phyloP scores from a whole-genome alignment of 768 basidiomycete species.

The Pisolithus sp. region DNA sequence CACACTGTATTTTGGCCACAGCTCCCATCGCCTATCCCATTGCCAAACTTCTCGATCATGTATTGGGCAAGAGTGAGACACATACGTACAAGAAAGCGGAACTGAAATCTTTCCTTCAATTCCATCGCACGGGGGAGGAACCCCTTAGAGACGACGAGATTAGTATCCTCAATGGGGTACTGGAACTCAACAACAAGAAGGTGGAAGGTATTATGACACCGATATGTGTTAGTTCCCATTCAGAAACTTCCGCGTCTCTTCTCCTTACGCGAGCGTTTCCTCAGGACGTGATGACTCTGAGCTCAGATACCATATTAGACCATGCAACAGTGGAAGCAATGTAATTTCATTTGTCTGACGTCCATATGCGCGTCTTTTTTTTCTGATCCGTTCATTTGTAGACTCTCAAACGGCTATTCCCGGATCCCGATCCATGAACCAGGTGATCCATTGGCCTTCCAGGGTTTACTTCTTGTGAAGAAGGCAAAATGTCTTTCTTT shows the following conservation, averaged over 20 bases:
- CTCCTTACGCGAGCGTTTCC: not conserved
- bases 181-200: slow-evolving; percentile 71
- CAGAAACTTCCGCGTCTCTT: slow-evolving; percentile 49
- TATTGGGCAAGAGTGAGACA: slow-evolving; percentile 68
- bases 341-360: slow-evolving; percentile 34
- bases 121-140: slow-evolving; percentile 72
- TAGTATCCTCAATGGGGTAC: slow-evolving; percentile 70
- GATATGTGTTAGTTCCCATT: slow-evolving; percentile 50
- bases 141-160: slow-evolving; percentile 76
- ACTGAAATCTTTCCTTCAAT: slow-evolving; percentile 71
- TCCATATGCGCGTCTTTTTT: not conserved
- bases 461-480: slow-evolving; percentile 80
- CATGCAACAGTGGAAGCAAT: slow-evolving; percentile 71
- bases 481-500: slow-evolving; percentile 40
- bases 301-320: slow-evolving; percentile 72
- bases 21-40: slow-evolving; percentile 74
- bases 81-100: slow-evolving; percentile 81
- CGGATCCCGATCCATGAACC: slow-evolving; percentile 85
- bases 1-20: slow-evolving; percentile 13
- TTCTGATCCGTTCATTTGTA: slow-evolving; percentile 20
- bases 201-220: slow-evolving; percentile 81
- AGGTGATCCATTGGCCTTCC: slow-evolving; percentile 59
- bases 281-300: slow-evolving; percentile 79
- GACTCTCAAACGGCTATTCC: slow-evolving; percentile 79
- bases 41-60: slow-evolving; percentile 68